A percentile compares a stretch with the other conserved stretches of the same genome.
Evolutionary conservation across 768 basidiomycete species (phyloP).

Genomic region (Collybiopsis luxurians): DNA sequence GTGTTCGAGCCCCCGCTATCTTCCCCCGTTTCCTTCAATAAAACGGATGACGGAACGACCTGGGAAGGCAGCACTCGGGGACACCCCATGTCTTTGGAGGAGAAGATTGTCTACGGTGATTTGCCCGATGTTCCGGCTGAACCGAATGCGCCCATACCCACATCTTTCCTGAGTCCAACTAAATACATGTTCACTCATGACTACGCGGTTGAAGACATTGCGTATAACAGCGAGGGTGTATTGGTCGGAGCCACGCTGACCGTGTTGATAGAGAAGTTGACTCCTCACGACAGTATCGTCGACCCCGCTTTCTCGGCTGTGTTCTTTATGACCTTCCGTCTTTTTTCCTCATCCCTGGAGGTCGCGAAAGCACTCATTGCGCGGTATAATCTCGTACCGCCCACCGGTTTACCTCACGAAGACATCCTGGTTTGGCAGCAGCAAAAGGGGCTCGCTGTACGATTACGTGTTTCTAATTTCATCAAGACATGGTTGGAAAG

Average conservation of each 20-base stretch:
- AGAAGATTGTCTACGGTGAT: slow-evolving; percentile 53
- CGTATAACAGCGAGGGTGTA: slow-evolving; percentile 86
- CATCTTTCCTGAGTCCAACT: slow-evolving; percentile 37
- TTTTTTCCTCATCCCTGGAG: slow-evolving; percentile 79
- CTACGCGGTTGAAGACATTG: slow-evolving; percentile 79
- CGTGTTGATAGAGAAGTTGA: slow-evolving; percentile 95
- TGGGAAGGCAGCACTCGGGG: slow-evolving; percentile 51
- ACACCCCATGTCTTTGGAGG: slow-evolving; percentile 40
- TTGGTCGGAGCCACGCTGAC: slow-evolving; percentile 88
- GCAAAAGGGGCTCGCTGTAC: slow-evolving; percentile 84
- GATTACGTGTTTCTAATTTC: slow-evolving; percentile 88
- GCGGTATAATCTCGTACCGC: slow-evolving; percentile 81
- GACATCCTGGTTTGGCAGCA: slow-evolving; percentile 79
- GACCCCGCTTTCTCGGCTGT: slow-evolving; percentile 84
- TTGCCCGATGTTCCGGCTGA: slow-evolving; percentile 45
- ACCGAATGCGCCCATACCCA: slow-evolving; percentile 34
- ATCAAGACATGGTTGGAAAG: slow-evolving; percentile 93
- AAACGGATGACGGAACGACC: slow-evolving; percentile 53
- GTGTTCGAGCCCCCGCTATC: slow-evolving; percentile 40
- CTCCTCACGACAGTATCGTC: slow-evolving; percentile 88
- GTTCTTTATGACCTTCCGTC: slow-evolving; percentile 94
- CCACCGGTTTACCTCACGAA: slow-evolving; percentile 51
- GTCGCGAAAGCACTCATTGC: slow-evolving; percentile 75
- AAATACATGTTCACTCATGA: slow-evolving; percentile 70
- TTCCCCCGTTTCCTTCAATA: slow-evolving; percentile 52